Conservation (phyloP, 768 basidiomycete species). For the Pleurotus sapidus region DNA sequence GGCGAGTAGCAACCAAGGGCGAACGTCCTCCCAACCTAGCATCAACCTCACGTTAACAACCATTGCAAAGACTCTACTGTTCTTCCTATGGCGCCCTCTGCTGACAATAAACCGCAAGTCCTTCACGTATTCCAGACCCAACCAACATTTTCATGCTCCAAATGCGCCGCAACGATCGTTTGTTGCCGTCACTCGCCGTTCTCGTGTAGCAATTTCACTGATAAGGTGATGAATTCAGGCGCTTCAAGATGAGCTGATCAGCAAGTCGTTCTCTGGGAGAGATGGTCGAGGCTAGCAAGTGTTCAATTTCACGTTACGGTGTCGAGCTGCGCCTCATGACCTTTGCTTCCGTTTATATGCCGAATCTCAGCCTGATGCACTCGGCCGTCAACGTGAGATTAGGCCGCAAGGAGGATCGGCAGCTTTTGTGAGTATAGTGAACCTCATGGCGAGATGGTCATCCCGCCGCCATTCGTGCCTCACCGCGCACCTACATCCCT, state of each 20-base stretch:
- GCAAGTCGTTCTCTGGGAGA: conserved; percentile 80
- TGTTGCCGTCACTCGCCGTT: conserved; percentile 20
- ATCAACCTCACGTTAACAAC: too few species aligned
- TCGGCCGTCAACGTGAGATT: conserved; percentile 74
- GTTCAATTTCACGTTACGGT: conserved; percentile 2
- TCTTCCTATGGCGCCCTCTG: conserved; percentile 16
- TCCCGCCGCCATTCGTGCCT: conserved; percentile 3
- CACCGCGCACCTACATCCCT: conserved; percentile 2
- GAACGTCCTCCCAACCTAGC: too few species aligned
- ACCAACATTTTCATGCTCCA: conserved; percentile 66
- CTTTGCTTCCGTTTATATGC: neutral
- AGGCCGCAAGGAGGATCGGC: conserved; percentile 71
- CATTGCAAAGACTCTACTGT: too few species aligned
- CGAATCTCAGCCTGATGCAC: conserved; percentile 61
- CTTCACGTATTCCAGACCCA: conserved; percentile 60
- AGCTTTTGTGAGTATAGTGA: conserved; percentile 50
- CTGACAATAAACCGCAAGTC: conserved; percentile 54
- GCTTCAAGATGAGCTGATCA: conserved; percentile 81
- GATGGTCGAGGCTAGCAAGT: conserved; percentile 81
- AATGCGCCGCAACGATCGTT: conserved; percentile 71
- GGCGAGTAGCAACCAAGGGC: too few species aligned
- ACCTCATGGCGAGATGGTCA: neutral
- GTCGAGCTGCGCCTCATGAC: neutral
- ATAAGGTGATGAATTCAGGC: conserved; percentile 37
- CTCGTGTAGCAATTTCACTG: neutral